Conservation (phyloP, 78 protist species). For the Dictyostelium capitatum region DNA sequence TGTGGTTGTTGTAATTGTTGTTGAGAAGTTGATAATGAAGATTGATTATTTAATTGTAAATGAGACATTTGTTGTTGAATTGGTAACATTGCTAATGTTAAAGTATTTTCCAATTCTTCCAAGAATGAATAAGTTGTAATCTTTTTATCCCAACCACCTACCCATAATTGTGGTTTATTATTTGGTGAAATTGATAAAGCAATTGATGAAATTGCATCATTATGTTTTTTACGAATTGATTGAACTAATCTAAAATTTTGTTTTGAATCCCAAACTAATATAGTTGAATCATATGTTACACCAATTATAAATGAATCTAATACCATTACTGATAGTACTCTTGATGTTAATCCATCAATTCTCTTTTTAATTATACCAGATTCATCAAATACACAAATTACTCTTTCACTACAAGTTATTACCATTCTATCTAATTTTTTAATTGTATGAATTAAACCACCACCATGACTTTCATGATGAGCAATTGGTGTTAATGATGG, state of each 20-base stretch:
- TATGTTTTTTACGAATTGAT: constrained; percentile 14
- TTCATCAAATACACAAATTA: constrained; percentile 46
- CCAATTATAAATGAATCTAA: constrained; percentile 33
- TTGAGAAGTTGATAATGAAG: not conserved
- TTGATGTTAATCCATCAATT: constrained; percentile 17
- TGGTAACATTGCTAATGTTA: not conserved
- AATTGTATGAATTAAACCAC: constrained; percentile 37
- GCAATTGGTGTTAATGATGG: constrained; percentile 20
- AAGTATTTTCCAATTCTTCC: not conserved
- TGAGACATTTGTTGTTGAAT: not conserved
- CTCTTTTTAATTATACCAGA: constrained; percentile 6
- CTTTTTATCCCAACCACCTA: constrained; percentile 51
- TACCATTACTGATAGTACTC: not conserved
- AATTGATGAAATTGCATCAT: constrained; percentile 15
- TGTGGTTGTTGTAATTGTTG: too few relatives aligned
- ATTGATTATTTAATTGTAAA: not conserved
- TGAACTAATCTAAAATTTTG: constrained; percentile 38
- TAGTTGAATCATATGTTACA: constrained; percentile 40
- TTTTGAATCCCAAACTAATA: constrained; percentile 39
- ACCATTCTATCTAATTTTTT: constrained; percentile 23
- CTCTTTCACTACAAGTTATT: constrained; percentile 46
- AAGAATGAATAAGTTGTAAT: constrained; percentile 24
- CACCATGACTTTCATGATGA: constrained; percentile 17
- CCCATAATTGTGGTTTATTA: constrained; percentile 33
- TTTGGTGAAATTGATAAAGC: not conserved